phyloP scores from a whole-genome alignment of 306 rosid genomes.

The Vigna angularis region DNA sequence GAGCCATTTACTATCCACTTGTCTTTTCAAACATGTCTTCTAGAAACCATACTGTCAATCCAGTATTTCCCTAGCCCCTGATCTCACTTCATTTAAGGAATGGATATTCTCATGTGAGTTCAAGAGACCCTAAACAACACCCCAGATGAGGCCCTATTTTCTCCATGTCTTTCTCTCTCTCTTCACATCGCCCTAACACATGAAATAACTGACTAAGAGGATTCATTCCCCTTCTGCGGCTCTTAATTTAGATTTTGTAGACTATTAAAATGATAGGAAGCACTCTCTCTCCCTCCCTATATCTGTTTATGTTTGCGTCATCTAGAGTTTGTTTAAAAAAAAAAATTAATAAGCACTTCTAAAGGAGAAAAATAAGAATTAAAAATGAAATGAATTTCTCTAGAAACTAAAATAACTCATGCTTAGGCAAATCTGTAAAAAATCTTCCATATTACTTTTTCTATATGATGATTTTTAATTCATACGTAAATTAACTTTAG shows the following conservation, averaged over 20 bases:
- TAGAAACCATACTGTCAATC: neutral
- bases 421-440: too few species aligned
- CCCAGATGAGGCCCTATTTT: neutral
- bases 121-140: neutral
- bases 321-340: neutral
- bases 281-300: neutral
- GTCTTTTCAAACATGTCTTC: constrained; percentile 5
- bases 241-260: neutral
- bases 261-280: constrained; percentile 6
- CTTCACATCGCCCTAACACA: constrained; percentile 18
- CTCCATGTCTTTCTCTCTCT: neutral
- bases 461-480: too few species aligned
- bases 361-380: too few species aligned
- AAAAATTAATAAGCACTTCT: too few species aligned
- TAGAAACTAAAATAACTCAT: too few species aligned
- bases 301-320: neutral
- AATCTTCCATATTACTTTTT: too few species aligned
- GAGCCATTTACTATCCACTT: constrained; percentile 1
- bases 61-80: neutral
- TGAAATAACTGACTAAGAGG: neutral
- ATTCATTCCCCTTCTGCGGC: neutral
- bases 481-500: too few species aligned
- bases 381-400: too few species aligned
- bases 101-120: neutral
- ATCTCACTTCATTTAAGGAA: neutral